Percentiles rank a stretch among this genome's conserved stretches.
Evolutionary conservation across 768 basidiomycete genomes (phyloP).

Genomic region (Lactarius deliciosus): DNA sequence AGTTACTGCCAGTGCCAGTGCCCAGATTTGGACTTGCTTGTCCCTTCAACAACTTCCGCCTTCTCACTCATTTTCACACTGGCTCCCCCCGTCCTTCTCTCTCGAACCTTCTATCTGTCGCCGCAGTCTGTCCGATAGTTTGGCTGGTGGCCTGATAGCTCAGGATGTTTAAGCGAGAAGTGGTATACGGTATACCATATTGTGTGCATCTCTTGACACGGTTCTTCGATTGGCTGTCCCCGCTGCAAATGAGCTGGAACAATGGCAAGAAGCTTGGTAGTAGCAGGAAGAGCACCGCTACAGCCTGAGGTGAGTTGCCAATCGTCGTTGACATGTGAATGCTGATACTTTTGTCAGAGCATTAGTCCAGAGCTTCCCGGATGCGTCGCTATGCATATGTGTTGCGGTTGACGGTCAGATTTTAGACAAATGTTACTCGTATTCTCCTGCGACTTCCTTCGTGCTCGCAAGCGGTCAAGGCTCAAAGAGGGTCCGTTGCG

Average conservation of each 20-base stretch:
- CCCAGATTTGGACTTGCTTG: too few relatives aligned
- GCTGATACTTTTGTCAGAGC: constrained; percentile 42
- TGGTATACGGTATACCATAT: constrained; percentile 84
- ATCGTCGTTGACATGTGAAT: constrained; percentile 4
- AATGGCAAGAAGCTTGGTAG: constrained; percentile 93
- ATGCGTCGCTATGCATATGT: constrained; percentile 68
- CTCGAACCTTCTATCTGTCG: too few relatives aligned
- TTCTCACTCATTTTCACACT: too few relatives aligned
- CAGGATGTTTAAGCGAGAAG: constrained; percentile 81
- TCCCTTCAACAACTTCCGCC: too few relatives aligned
- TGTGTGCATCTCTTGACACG: constrained; percentile 89
- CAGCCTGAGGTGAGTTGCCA: constrained; percentile 60
- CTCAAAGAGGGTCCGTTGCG: too few relatives aligned
- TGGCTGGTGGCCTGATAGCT: too few relatives aligned
- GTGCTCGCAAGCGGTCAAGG: constrained; percentile 27
- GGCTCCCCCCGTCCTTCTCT: too few relatives aligned
- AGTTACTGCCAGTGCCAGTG: too few relatives aligned
- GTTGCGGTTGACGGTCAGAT: constrained; percentile 80
- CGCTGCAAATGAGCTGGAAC: constrained; percentile 67
- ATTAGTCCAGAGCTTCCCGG: constrained; percentile 53
- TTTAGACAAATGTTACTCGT: constrained; percentile 72
- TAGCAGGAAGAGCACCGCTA: constrained; percentile 98
- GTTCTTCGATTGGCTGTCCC: constrained; percentile 89
- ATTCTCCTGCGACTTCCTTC: constrained; percentile 31
- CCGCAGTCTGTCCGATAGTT: too few relatives aligned